These are phyloP conservation scores for Nitzschia palea DNA, from an alignment of 108 stramenopile genomes.

Conservation along the genomic window DNA sequence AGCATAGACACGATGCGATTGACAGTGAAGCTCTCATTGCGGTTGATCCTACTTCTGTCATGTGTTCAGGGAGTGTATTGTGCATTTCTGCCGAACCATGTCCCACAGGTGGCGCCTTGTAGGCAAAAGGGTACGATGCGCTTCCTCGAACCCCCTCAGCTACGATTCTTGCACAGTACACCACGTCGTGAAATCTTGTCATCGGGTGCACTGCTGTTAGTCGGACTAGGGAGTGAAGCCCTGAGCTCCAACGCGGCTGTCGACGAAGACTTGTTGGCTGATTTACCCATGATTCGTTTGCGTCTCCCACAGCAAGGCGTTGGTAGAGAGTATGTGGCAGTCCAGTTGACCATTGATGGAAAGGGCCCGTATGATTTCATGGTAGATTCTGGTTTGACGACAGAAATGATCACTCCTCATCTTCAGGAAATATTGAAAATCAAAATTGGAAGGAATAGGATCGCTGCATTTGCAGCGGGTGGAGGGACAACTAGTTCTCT, in stretches of 20 bases:
- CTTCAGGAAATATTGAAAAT: slow-evolving; percentile 49
- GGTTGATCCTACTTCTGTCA: too few relatives aligned
- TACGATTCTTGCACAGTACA: not conserved
- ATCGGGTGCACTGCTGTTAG: not conserved
- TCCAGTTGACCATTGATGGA: slow-evolving; percentile 58
- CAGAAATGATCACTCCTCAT: slow-evolving; percentile 81
- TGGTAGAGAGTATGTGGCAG: slow-evolving; percentile 71
- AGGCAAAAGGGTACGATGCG: too few relatives aligned
- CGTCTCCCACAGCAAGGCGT: slow-evolving; percentile 53
- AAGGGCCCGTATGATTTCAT: slow-evolving; percentile 81
- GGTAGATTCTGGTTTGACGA: slow-evolving; percentile 77
- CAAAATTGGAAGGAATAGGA: slow-evolving; percentile 14
- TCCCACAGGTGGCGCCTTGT: too few relatives aligned
- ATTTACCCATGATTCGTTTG: slow-evolving; percentile 57
- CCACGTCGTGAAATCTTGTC: not conserved
- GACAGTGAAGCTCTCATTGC: too few relatives aligned
- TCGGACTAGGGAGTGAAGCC: not conserved
- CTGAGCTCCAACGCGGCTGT: not conserved
- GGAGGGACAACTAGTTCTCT: slow-evolving; percentile 33
- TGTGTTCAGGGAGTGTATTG: too few relatives aligned
- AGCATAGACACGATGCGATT: too few relatives aligned
- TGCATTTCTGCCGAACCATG: too few relatives aligned
- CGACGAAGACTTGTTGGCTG: slow-evolving; percentile 24
- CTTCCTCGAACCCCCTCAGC: too few relatives aligned
- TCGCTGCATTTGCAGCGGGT: slow-evolving; percentile 59